A percentile compares a stretch with the other conserved stretches of the same genome.
phyloP scores from a whole-genome alignment of 352 stramenopile species.

The Aphanomyces cochlioides region DNA sequence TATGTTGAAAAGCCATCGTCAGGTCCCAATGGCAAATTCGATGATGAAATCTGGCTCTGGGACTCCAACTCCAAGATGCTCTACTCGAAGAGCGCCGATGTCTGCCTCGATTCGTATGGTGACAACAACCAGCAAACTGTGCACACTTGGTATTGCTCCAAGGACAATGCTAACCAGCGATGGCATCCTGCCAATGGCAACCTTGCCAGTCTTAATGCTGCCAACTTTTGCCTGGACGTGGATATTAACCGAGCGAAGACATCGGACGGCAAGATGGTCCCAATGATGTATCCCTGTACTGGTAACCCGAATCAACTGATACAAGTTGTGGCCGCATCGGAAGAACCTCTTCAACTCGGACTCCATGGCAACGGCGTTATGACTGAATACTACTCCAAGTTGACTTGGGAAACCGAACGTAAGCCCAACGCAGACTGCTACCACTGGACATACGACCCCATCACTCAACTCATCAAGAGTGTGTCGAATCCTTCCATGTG shows the following conservation, averaged over 20 bases:
- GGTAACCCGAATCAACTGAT: slow-evolving; percentile 23
- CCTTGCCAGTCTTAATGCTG: slow-evolving; percentile 14
- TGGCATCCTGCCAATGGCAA: slow-evolving; percentile 11
- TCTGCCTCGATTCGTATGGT: slow-evolving; percentile 57
- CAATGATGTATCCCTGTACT: slow-evolving; percentile 13
- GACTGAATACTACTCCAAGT: slow-evolving; percentile 8
- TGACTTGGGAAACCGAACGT: slow-evolving; percentile 27
- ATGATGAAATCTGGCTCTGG: slow-evolving; percentile 57
- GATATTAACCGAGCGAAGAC: slow-evolving; percentile 7
- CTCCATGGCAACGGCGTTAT: background rate
- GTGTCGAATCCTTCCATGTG: slow-evolving; percentile 32
- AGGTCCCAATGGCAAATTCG: background rate
- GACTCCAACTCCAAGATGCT: slow-evolving; percentile 45
- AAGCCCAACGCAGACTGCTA: slow-evolving; percentile 40
- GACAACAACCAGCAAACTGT: slow-evolving; percentile 18
- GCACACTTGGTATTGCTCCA: slow-evolving; percentile 38
- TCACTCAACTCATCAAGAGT: slow-evolving; percentile 50
- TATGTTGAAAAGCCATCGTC: slow-evolving; percentile 41
- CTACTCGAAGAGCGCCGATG: slow-evolving; percentile 63
- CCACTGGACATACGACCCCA: slow-evolving; percentile 57
- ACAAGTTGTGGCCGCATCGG: background rate
- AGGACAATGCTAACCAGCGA: slow-evolving; percentile 19
- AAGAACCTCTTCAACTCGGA: slow-evolving; percentile 15
- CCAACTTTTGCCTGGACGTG: slow-evolving; percentile 29
- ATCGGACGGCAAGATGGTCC: slow-evolving; percentile 17